These are phyloP conservation scores for Mycosphaerelloides madeirae DNA, from an alignment of 2,329 filamentous ascomycete genomes.

Conservation along the genomic window DNA sequence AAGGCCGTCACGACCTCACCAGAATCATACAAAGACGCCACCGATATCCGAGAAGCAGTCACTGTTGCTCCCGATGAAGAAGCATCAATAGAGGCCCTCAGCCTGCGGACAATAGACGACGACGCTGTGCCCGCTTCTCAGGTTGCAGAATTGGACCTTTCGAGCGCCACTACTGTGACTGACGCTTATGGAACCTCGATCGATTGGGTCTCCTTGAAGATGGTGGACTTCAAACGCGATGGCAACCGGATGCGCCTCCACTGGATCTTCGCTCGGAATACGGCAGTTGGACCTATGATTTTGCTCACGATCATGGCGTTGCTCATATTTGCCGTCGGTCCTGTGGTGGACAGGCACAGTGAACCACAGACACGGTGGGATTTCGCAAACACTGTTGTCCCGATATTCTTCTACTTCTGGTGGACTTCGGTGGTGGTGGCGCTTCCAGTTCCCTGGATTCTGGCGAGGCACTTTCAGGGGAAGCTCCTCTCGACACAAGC, in stretches of 20 bases:
- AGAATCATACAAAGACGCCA: background rate
- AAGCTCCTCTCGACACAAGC: background rate
- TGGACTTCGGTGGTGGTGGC: background rate
- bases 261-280: no score
- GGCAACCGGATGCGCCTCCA: no score
- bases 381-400: no score
- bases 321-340: no score
- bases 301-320: no score
- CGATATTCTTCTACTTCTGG: background rate
- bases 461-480: background rate
- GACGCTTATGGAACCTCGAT: background rate
- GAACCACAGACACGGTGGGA: no score
- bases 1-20: background rate
- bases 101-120: conserved; percentile 1
- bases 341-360: no score
- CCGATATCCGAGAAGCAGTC: background rate
- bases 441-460: background rate
- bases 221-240: background rate
- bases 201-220: conserved; percentile 1
- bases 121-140: background rate
- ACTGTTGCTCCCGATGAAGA: background rate
- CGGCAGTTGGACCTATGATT: no score
- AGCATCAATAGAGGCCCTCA: background rate
- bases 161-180: background rate
- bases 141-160: background rate